Evolutionary conservation across 116 monocot genomes (phyloP).

Genomic region (Posidonia oceanica): DNA sequence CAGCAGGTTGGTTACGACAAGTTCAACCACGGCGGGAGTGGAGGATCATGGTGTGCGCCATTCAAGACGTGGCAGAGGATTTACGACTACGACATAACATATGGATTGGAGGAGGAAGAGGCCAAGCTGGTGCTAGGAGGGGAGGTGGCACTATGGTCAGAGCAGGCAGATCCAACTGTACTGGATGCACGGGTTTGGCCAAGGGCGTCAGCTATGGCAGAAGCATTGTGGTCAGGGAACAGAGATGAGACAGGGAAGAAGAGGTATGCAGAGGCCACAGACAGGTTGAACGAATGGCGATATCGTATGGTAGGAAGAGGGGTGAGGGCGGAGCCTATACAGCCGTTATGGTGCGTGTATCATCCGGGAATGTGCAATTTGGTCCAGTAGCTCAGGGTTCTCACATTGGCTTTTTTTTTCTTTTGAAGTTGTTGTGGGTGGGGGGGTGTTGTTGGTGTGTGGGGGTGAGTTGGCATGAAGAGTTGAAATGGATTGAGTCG

Average conservation of each 20-base stretch:
- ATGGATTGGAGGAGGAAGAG: conserved; percentile 56
- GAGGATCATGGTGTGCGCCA: conserved; percentile 82
- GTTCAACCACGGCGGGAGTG: conserved; percentile 37
- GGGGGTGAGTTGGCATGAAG: no score
- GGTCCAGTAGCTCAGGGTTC: conserved; percentile 18
- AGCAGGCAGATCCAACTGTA: conserved; percentile 69
- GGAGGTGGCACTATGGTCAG: conserved; percentile 92
- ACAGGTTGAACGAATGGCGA: conserved; percentile 74
- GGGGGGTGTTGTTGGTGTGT: no score
- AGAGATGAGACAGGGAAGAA: conserved; percentile 44
- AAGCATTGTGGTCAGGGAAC: conserved; percentile 83
- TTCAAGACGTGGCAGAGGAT: conserved; percentile 92
- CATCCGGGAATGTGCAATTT: conserved; percentile 74
- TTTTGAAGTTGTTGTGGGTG: no score
- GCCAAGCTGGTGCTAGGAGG: conserved; percentile 67
- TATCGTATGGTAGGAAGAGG: conserved; percentile 71
- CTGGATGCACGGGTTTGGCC: conserved; percentile 79
- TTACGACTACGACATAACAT: conserved; percentile 74
- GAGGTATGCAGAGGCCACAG: conserved; percentile 64
- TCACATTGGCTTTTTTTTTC: no score
- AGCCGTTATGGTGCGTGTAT: conserved; percentile 70
- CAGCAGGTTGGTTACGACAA: conserved; percentile 1
- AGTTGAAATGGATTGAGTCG: no score
- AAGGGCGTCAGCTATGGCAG: conserved; percentile 68
- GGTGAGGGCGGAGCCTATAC: conserved; percentile 77